phyloP scores from a whole-genome alignment of 352 stramenopile genomes.

The Globisporangium splendens region DNA sequence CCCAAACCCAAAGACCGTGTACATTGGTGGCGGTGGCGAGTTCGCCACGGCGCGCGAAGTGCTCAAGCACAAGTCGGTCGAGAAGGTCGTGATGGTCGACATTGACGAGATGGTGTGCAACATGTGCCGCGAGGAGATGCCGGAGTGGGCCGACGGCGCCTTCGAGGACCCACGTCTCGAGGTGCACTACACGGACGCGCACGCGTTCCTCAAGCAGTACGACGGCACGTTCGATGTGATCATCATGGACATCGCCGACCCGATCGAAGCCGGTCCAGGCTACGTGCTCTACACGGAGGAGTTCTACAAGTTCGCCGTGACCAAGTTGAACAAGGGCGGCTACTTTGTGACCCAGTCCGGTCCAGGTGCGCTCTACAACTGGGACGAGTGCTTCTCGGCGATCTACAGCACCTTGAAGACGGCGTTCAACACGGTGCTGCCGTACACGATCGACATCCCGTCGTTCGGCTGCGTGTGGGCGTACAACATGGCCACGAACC shows the following conservation, averaged over 20 bases:
- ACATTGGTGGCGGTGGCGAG: conserved; percentile 92
- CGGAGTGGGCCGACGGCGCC: conserved; percentile 89
- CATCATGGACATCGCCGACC: conserved; percentile 95
- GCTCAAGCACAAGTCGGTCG: conserved; percentile 89
- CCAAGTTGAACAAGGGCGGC: conserved; percentile 80
- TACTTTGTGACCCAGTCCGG: conserved; percentile 94
- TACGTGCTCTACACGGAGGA: conserved; percentile 83
- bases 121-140: conserved; percentile 91
- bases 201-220: conserved; percentile 86
- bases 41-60: conserved; percentile 92
- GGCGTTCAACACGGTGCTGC: conserved; percentile 90
- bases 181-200: conserved; percentile 89
- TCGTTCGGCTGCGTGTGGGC: conserved; percentile 94
- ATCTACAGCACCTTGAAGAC: conserved; percentile 92
- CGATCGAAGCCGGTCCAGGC: conserved; percentile 92
- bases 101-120: conserved; percentile 93
- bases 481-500: conserved; percentile 91
- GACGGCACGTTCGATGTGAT: conserved; percentile 90
- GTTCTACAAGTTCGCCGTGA: conserved; percentile 92
- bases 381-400: conserved; percentile 90
- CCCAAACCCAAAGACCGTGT: conserved; percentile 85
- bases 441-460: conserved; percentile 90
- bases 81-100: conserved; percentile 95
- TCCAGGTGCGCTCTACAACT: conserved; percentile 86
- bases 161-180: conserved; percentile 91